phyloP scores from a whole-genome alignment of 2,329 filamentous ascomycete species.

The Botrytis aclada region DNA sequence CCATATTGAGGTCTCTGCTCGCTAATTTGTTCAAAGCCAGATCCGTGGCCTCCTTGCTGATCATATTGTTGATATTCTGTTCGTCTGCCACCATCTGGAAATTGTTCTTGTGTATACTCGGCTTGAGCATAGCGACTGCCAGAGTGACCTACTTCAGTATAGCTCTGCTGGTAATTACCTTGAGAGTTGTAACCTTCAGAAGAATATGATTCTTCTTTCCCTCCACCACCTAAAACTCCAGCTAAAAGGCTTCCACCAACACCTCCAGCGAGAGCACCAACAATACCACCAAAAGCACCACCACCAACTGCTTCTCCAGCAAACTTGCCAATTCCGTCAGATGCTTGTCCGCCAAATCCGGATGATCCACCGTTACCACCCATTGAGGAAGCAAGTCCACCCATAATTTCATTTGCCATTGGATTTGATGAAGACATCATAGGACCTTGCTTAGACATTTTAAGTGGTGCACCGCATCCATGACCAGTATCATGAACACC shows the following conservation, averaged over 20 bases:
- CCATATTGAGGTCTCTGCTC: constrained; percentile 51
- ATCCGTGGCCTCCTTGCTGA: constrained; percentile 40
- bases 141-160: constrained; percentile 59
- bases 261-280: constrained; percentile 66
- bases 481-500: constrained; percentile 82
- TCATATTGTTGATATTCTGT: constrained; percentile 62
- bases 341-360: constrained; percentile 18
- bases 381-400: constrained; percentile 53
- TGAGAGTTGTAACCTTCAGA: constrained; percentile 54
- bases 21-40: constrained; percentile 57
- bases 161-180: constrained; percentile 58
- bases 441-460: constrained; percentile 64
- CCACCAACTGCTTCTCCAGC: constrained; percentile 60
- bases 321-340: constrained; percentile 45
- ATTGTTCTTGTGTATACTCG: constrained; percentile 51
- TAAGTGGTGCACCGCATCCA: constrained; percentile 71
- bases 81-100: constrained; percentile 54
- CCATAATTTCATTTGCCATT: constrained; percentile 53
- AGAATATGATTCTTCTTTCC: constrained; percentile 48
- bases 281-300: constrained; percentile 64
- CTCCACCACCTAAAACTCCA: constrained; percentile 50
- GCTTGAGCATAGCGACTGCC: constrained; percentile 34
- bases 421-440: constrained; percentile 43
- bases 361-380: constrained; percentile 30
- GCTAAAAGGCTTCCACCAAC: constrained; percentile 65